Base-by-base conservation (phyloP, 208 protist species). In the Wallacemonas rigidus region DNA sequence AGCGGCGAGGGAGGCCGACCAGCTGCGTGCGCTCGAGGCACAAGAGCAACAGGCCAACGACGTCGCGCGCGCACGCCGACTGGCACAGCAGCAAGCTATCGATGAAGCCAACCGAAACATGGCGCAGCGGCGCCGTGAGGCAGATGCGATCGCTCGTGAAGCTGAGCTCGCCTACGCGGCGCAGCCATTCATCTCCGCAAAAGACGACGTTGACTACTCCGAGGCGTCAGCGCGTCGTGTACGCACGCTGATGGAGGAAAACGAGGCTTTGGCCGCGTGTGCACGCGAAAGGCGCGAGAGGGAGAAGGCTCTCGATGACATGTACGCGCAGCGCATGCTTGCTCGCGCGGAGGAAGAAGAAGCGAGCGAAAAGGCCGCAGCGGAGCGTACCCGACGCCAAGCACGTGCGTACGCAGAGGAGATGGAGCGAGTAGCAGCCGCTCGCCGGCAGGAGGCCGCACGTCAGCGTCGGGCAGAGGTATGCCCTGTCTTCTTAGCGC, bases 161-260 rank as follows among this genome's bases (percentile, higher is more conserved):
- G 51, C 53, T 26, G 71, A 77, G 38, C 67, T 12, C 3, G 60
- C 60, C 14, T 65, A 51, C 15, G 60, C 26, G 4, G 47, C 14
- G 60, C 41, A 48, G 36, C 43, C 60, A 3, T 48, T 53, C 60
- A 53, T 65, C 12, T n/a, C 60, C 2, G 43, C 5, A 0, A 17
- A 14, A 4, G 41, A 9, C 26, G 40, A 65, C 2, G 60, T 53
- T 3, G 60, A 45, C 41, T 65, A 65, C 60, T 65, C 60, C 6
- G 60, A 65, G 40, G 43, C 43, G n/a, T 38, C 60, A 14, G 60
- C 60, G 9, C 38, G 60, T 4, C 60, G 60, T 17, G 60, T 65
- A 12, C 60, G 40, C 4, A n/a, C 69, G 72, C 38, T 82, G 39
- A 70, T 72, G 65, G 72, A 82, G 26, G 53, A 45, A 26, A 82